A percentile compares a stretch with the other conserved stretches of the same genome.
Evolutionary conservation across 1,284 basidiomycete species (phyloP).

Genomic region (Puccinia triticina): DNA sequence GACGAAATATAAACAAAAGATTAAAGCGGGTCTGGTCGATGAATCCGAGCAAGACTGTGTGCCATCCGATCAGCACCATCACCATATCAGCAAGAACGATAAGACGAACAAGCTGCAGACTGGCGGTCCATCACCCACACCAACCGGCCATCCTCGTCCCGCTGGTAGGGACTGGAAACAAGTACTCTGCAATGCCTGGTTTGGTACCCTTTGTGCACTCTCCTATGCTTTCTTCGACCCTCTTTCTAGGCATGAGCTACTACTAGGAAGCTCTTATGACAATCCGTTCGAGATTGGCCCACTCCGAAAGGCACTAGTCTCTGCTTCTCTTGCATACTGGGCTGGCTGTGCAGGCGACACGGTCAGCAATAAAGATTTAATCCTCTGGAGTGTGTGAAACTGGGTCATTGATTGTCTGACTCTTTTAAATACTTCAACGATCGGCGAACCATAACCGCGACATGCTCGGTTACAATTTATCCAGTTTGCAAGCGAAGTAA

Average conservation of each 20-base stretch:
- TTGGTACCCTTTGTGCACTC: slow-evolving; percentile 37
- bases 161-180: slow-evolving; percentile 27
- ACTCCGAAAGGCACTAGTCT: slow-evolving; percentile 4
- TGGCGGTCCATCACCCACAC: neutral
- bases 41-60: slow-evolving; percentile 16
- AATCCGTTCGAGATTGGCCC: neutral
- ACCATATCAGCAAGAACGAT: neutral
- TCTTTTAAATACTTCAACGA: neutral
- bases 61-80: slow-evolving; percentile 5
- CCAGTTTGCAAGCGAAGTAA: slow-evolving; percentile 41
- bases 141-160: neutral
- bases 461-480: neutral
- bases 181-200: slow-evolving; percentile 46
- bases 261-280: neutral
- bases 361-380: slow-evolving; percentile 10
- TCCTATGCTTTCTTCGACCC: neutral
- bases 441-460: neutral
- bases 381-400: neutral
- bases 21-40: slow-evolving; percentile 55
- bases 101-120: no score
- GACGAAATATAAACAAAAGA: slow-evolving; percentile 56
- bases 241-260: neutral
- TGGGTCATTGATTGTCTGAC: neutral
- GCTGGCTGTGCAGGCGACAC: slow-evolving; percentile 43
- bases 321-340: slow-evolving; percentile 39